A percentile compares a stretch with the other conserved stretches of the same genome.
These are phyloP conservation scores for Phaeosphaeriaceae sp. DNA, from an alignment of 2,329 filamentous ascomycete species.

Conservation along the genomic window DNA sequence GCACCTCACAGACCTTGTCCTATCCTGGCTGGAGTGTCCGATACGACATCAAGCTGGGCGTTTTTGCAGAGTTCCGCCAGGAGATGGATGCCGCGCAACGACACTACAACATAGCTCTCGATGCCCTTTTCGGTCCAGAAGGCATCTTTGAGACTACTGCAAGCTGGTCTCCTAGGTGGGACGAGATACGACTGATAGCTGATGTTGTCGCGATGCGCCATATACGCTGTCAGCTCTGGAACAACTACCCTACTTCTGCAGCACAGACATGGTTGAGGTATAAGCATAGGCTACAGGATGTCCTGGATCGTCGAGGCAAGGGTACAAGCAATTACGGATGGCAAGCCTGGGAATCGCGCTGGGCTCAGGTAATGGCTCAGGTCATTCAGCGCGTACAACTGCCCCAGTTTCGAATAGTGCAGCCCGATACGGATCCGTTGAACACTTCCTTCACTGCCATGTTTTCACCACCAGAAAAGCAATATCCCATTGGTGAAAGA, in stretches of 20 bases:
- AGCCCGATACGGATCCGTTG: constrained; percentile 30
- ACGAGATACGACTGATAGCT: constrained; percentile 87
- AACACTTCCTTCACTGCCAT: constrained; percentile 44
- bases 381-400: constrained; percentile 62
- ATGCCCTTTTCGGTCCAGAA: constrained; percentile 80
- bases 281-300: constrained; percentile 73
- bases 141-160: constrained; percentile 83
- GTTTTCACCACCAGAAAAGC: constrained; percentile 60
- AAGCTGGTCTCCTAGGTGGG: constrained; percentile 88
- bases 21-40: constrained; percentile 89
- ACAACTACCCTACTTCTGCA: constrained; percentile 77
- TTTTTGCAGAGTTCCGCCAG: constrained; percentile 91
- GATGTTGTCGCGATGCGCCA: constrained; percentile 82
- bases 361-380: constrained; percentile 68
- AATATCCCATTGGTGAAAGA: constrained; percentile 56
- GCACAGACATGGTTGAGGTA: constrained; percentile 83
- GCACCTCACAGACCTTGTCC: constrained; percentile 85
- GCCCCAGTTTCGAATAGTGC: constrained; percentile 49
- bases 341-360: constrained; percentile 89
- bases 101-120: constrained; percentile 87
- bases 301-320: constrained; percentile 82
- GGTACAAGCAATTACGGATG: constrained; percentile 91
- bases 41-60: constrained; percentile 91
- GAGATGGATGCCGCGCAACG: constrained; percentile 88
- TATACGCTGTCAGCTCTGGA: constrained; percentile 83